Evolutionary conservation across 305 asterid genomes (phyloP), one percentile per base, ranked within the genome.

Genomic region (Andrographis paniculata): DNA sequence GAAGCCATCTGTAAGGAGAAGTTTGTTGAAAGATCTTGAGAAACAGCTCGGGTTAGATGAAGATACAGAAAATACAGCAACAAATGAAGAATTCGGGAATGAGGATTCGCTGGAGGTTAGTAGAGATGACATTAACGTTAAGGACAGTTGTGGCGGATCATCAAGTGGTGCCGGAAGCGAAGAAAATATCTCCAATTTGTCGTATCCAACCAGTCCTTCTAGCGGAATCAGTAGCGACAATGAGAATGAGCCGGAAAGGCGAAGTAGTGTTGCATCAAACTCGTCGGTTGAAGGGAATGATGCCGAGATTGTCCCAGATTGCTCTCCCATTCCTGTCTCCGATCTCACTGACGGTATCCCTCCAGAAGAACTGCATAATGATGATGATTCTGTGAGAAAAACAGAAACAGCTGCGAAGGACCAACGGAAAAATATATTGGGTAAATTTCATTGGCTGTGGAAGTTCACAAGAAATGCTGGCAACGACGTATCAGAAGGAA

Each of bases 261-360:
- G 3, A 5, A 84, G 96, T 61, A 89, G 96, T 28, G 80, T 82
- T 55, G 93, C 82, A 20, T 89, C 98, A 20, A 78, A 80, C 68
- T 79, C 78, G 22, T 71, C 73, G 12, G 28, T 77, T 19, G 74
- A 71, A 43, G 93, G 70, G 61, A 69, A 59, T 50, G 72, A 72
- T 42, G 66, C 60, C 15, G 73, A 66, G 44, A 35, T 67, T 14
- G 54, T 67, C 64, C 63, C 55, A 30, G 75, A 70, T 57, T 33
- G 33, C 40, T 59, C 71, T 9, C 56, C 68, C 43, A 64, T 70
- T 68, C 74, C 65, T 9, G 58, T 62, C 22, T 41, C 85, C 31
- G 65, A 60, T 62, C 50, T n/a, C n/a, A n/a, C 54, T 20, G 65
- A 65, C 16, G 73, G 58, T 42, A 57, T 12, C 44, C 41, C 46